Evolutionary conservation across 306 rosid species (phyloP).

Genomic region (Cicer yamashitae): DNA sequence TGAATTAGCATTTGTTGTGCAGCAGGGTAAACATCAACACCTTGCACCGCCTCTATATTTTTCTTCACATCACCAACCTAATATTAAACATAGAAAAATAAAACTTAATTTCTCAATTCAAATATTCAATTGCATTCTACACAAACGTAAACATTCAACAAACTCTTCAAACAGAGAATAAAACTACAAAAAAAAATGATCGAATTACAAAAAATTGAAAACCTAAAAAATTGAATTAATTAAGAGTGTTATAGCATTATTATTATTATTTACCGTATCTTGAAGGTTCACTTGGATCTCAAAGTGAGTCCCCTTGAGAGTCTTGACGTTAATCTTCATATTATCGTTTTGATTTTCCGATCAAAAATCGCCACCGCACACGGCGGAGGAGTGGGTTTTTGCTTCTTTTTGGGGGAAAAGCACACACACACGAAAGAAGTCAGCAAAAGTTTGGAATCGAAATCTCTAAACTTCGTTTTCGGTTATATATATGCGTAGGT

Average conservation of each 20-base stretch:
- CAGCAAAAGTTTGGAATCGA: conserved; percentile 26
- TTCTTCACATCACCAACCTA: conserved; percentile 83
- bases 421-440: conserved; percentile 14
- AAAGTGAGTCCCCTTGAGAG: conserved; percentile 74
- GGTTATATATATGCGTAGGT: neutral
- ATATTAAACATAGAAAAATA: neutral
- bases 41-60: conserved; percentile 64
- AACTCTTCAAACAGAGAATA: neutral
- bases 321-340: conserved; percentile 83
- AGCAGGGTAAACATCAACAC: conserved; percentile 73
- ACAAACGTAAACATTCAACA: conserved; percentile 18
- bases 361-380: conserved; percentile 39
- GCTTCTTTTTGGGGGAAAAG: conserved; percentile 38
- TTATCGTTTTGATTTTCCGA: conserved; percentile 18
- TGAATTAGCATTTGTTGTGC: conserved; percentile 85
- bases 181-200: neutral
- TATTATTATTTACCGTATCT: conserved; percentile 35
- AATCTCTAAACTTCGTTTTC: neutral
- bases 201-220: neutral
- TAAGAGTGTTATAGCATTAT: neutral
- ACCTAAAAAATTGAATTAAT: conserved; percentile 8
- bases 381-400: conserved; percentile 36
- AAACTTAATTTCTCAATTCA: neutral
- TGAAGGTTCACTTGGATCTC: conserved; percentile 64
- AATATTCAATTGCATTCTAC: conserved; percentile 27